Evolutionary conservation across 805 yeast genomes (phyloP).

Genomic region (Candida loeiensis): DNA sequence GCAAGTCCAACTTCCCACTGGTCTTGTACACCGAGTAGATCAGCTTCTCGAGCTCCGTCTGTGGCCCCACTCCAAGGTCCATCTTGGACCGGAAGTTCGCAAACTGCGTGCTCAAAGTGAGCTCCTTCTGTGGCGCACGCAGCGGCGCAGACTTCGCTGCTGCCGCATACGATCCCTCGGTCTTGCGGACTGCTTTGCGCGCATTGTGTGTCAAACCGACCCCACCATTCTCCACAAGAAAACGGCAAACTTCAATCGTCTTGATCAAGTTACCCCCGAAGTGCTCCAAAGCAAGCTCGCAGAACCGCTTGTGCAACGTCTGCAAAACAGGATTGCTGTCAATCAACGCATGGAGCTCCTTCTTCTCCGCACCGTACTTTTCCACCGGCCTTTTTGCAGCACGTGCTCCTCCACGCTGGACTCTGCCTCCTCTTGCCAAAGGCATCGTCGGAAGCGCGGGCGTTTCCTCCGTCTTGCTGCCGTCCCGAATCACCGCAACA

Average conservation of each 20-base stretch:
- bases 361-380: constrained; percentile 16
- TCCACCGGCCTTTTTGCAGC: constrained; percentile 6
- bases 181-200: constrained; percentile 1
- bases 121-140: neutral
- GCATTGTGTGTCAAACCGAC: constrained; percentile 19
- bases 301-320: constrained; percentile 37
- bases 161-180: neutral
- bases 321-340: constrained; percentile 32
- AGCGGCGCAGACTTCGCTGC: constrained; percentile 1
- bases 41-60: neutral
- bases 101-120: constrained; percentile 5
- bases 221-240: constrained; percentile 29
- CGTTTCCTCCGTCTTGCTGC: neutral
- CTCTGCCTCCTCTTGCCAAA: constrained; percentile 26
- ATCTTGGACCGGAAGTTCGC: constrained; percentile 8
- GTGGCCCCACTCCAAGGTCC: constrained; percentile 1
- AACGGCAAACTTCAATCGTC: constrained; percentile 34
- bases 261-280: constrained; percentile 42
- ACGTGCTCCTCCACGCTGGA: constrained; percentile 26
- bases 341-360: constrained; percentile 32
- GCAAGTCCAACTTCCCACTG: constrained; percentile 48
- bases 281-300: constrained; percentile 35
- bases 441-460: neutral
- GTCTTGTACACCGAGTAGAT: constrained; percentile 3
- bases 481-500: constrained; percentile 29